A percentile compares a stretch with the other conserved stretches of the same genome.
Conservation (phyloP, 2,329 filamentous ascomycete species). For the Dothistroma pini region DNA sequence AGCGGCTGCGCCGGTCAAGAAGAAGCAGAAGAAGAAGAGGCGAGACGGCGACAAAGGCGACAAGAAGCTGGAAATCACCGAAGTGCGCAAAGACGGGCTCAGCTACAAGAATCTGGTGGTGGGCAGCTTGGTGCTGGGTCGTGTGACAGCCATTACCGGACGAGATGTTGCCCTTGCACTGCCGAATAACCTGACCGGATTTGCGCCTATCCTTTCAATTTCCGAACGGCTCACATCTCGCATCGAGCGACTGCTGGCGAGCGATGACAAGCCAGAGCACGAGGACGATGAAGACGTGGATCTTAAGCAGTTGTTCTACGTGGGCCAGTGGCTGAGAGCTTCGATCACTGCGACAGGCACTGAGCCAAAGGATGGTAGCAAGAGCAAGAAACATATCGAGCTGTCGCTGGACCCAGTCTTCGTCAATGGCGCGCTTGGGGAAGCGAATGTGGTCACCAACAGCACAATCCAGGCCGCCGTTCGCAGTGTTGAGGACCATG, state of each 20-base stretch:
- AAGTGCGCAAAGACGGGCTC: slow-evolving; percentile 74
- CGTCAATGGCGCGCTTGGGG: slow-evolving; percentile 65
- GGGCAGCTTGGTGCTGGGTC: slow-evolving; percentile 83
- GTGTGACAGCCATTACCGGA: slow-evolving; percentile 74
- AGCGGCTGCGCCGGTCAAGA: slow-evolving; percentile 36
- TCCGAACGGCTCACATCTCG: slow-evolving; percentile 74
- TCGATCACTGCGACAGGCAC: slow-evolving; percentile 76
- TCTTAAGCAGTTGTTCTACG: slow-evolving; percentile 67
- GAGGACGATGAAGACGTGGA: slow-evolving; percentile 62
- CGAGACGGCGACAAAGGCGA: slow-evolving; percentile 36
- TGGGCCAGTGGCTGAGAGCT: slow-evolving; percentile 85
- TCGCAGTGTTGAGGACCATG: slow-evolving; percentile 90
- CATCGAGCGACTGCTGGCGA: slow-evolving; percentile 64
- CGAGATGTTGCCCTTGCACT: slow-evolving; percentile 77
- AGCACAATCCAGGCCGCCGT: slow-evolving; percentile 83
- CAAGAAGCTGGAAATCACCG: slow-evolving; percentile 43
- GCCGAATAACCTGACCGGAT: slow-evolving; percentile 89
- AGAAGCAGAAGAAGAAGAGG: slow-evolving; percentile 46
- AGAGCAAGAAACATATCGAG: slow-evolving; percentile 77
- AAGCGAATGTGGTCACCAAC: slow-evolving; percentile 70
- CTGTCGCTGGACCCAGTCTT: slow-evolving; percentile 76
- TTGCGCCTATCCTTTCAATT: slow-evolving; percentile 86
- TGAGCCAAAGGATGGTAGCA: slow-evolving; percentile 51
- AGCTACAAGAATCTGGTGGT: slow-evolving; percentile 74
- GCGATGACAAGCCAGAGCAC: slow-evolving; percentile 50